Conservation (phyloP, 768 basidiomycete genomes). For the Boletus vermiculosoides region DNA sequence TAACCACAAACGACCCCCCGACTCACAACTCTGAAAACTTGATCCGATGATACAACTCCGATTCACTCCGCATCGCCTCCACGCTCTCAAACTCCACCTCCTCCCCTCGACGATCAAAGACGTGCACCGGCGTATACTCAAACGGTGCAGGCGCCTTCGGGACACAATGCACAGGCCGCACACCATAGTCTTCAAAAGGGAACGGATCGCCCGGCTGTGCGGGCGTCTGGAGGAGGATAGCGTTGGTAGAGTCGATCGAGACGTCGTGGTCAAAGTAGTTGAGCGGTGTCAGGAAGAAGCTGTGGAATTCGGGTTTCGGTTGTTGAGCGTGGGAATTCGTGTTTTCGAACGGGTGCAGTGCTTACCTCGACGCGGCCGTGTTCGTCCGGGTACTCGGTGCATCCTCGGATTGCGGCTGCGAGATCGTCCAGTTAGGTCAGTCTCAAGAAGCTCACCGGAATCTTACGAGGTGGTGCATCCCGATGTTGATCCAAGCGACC, state of each 20-base stretch:
- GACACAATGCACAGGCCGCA: conserved; percentile 40
- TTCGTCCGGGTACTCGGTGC: conserved; percentile 60
- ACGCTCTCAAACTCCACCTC: conserved; percentile 26
- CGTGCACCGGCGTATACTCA: conserved; percentile 35
- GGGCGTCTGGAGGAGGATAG: conserved; percentile 47
- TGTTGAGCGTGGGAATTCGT: background rate
- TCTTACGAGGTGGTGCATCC: conserved; percentile 61
- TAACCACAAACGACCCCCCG: background rate
- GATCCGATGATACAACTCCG: conserved; percentile 42
- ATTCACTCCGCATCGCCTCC: conserved; percentile 41
- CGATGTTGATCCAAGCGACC: conserved; percentile 65
- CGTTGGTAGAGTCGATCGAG: conserved; percentile 56
- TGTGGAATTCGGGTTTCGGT: conserved; percentile 15
- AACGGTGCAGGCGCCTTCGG: conserved; percentile 39
- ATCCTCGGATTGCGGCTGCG: conserved; percentile 61
- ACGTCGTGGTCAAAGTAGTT: conserved; percentile 67
- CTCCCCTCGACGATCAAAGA: conserved; percentile 38
- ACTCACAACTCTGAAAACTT: conserved; percentile 31
- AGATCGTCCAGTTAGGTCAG: background rate
- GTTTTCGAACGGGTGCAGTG: background rate
- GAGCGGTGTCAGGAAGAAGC: conserved; percentile 58
- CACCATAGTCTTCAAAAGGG: conserved; percentile 52
- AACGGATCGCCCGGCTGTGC: conserved; percentile 38
- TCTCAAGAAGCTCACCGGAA: background rate
- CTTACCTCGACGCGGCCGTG: conserved; percentile 52